These are phyloP conservation scores for Polychaeton citri DNA, from an alignment of 2,329 filamentous ascomycete genomes.

Conservation along the genomic window DNA sequence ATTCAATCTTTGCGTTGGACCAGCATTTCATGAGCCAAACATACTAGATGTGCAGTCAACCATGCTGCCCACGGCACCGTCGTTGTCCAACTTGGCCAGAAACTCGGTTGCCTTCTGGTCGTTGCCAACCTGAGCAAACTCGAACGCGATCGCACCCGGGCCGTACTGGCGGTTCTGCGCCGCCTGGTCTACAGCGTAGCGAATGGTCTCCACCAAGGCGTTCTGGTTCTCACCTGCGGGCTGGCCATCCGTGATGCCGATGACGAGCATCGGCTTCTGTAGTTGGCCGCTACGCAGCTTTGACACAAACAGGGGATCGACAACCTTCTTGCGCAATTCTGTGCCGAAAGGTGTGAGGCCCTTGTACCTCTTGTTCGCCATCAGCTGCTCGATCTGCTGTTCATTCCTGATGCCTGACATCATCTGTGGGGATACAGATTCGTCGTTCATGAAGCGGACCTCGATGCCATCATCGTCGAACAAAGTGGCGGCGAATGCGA, in stretches of 20 bases:
- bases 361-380: constrained; percentile 47
- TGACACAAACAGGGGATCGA: constrained; percentile 45
- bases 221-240: constrained; percentile 48
- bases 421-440: constrained; percentile 29
- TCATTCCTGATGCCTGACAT: constrained; percentile 43
- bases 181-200: constrained; percentile 39
- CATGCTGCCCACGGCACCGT: constrained; percentile 46
- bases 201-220: constrained; percentile 45
- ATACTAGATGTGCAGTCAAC: constrained; percentile 58
- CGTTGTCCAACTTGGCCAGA: constrained; percentile 49
- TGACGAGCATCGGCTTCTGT: constrained; percentile 51
- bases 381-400: constrained; percentile 44
- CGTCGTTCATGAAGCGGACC: constrained; percentile 57
- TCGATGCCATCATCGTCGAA: constrained; percentile 57
- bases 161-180: constrained; percentile 35
- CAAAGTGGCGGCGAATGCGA: constrained; percentile 51
- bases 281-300: constrained; percentile 40
- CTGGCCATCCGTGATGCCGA: constrained; percentile 54
- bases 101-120: constrained; percentile 52
- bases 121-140: constrained; percentile 58
- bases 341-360: constrained; percentile 56
- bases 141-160: constrained; percentile 45
- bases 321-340: constrained; percentile 47
- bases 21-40: constrained; percentile 17
- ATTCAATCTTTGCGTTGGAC: constrained; percentile 6